These are phyloP conservation scores for Erythrobasidium hasegawianum DNA, from an alignment of 1,284 basidiomycete species.

Conservation along the genomic window DNA sequence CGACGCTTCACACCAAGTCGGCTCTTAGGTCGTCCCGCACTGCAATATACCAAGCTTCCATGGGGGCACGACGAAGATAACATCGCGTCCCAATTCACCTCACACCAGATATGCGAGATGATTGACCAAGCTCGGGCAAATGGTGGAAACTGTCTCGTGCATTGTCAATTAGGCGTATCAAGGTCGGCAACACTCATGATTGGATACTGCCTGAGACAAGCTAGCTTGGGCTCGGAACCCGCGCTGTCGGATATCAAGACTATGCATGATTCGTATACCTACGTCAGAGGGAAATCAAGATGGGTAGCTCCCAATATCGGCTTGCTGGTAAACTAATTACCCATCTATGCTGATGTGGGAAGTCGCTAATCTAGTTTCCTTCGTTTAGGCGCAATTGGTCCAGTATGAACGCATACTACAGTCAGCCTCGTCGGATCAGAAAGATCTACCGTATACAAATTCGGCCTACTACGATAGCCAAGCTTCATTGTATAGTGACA, in stretches of 20 bases:
- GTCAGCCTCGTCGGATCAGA: not conserved
- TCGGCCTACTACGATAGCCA: constrained; percentile 33
- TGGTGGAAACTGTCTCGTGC: constrained; percentile 75
- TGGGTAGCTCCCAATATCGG: constrained; percentile 56
- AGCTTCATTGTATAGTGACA: not conserved
- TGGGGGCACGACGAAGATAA: constrained; percentile 94
- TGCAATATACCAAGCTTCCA: constrained; percentile 85
- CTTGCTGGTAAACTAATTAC: constrained; percentile 12
- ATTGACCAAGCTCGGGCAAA: constrained; percentile 69
- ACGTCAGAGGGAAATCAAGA: constrained; percentile 80
- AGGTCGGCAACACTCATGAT: constrained; percentile 89
- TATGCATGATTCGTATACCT: constrained; percentile 90
- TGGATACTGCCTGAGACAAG: constrained; percentile 90
- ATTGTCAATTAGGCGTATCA: constrained; percentile 95
- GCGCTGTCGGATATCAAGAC: constrained; percentile 51
- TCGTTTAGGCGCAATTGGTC: constrained; percentile 21
- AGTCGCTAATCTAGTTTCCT: not conserved
- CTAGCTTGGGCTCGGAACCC: constrained; percentile 60
- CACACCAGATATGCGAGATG: constrained; percentile 57
- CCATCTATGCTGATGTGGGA: not conserved
- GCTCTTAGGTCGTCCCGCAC: constrained; percentile 63
- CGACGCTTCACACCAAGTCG: constrained; percentile 52
- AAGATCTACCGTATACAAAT: constrained; percentile 16
- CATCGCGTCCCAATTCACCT: constrained; percentile 56
- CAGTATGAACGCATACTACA: constrained; percentile 21